Percentiles rank a stretch among this genome's conserved stretches.
phyloP scores from a whole-genome alignment of 2,329 filamentous ascomycete species.

The Botrytis squamosa region DNA sequence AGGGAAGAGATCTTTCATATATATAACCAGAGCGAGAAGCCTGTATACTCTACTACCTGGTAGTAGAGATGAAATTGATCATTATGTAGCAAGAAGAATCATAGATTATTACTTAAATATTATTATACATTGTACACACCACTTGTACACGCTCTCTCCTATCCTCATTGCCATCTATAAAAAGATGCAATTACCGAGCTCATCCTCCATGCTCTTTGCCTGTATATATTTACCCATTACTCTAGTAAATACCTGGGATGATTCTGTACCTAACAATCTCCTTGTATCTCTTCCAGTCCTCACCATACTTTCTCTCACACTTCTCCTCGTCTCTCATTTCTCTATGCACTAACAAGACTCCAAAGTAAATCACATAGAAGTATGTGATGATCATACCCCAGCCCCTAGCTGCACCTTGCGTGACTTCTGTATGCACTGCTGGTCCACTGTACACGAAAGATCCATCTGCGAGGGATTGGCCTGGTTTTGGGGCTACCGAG shows the following conservation, averaged over 20 bases:
- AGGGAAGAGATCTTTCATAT: not conserved
- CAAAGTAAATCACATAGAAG: conserved; percentile 94
- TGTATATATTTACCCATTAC: not conserved
- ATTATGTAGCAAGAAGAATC: not conserved
- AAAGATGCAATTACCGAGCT: not conserved
- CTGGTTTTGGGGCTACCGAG: conserved; percentile 50
- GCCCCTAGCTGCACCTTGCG: conserved; percentile 71
- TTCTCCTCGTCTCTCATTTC: conserved; percentile 88
- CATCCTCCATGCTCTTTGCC: not conserved
- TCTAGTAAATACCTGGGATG: conserved; percentile 77
- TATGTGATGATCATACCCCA: conserved; percentile 90
- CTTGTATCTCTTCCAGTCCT: conserved; percentile 88
- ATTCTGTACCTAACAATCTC: conserved; percentile 70
- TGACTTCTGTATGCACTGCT: conserved; percentile 60
- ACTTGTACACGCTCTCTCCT: not conserved
- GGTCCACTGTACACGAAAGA: conserved; percentile 52
- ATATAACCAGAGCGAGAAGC: not conserved
- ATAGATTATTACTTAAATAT: not conserved
- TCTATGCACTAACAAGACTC: conserved; percentile 78
- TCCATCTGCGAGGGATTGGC: conserved; percentile 48
- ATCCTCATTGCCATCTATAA: not conserved
- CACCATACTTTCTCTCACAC: conserved; percentile 86
- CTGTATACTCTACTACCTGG: not conserved
- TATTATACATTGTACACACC: not conserved
- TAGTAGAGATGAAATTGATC: not conserved